Percentiles rank a stretch among this genome's conserved stretches.
phyloP scores from a whole-genome alignment of 2,329 filamentous ascomycete genomes.

The Biscogniauxia mediterranea region DNA sequence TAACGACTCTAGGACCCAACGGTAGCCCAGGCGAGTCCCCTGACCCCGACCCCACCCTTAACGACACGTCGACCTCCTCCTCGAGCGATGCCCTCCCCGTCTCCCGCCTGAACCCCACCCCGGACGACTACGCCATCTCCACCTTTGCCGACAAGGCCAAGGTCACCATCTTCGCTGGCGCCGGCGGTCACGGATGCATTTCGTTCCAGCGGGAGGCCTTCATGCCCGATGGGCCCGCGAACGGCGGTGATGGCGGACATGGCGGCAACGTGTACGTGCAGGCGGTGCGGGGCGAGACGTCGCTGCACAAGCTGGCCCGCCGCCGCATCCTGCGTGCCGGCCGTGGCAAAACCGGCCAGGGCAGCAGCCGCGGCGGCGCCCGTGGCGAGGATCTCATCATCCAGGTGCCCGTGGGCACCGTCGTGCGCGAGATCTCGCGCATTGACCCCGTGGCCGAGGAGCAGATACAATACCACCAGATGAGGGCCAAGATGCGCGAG shows the following conservation, averaged over 20 bases:
- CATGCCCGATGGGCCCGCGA: constrained; percentile 82
- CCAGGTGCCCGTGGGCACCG: constrained; percentile 87
- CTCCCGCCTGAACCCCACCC: constrained; percentile 73
- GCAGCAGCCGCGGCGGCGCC: constrained; percentile 69
- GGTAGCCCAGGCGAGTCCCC: constrained; percentile 9
- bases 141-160: constrained; percentile 86
- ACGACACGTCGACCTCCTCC: constrained; percentile 27
- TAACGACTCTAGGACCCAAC: constrained; percentile 25
- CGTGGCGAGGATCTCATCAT: constrained; percentile 85
- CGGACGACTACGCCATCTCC: constrained; percentile 78
- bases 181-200: constrained; percentile 87
- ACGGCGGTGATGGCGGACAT: constrained; percentile 89
- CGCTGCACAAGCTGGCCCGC: constrained; percentile 84
- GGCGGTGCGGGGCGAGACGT: constrained; percentile 86
- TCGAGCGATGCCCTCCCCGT: constrained; percentile 39
- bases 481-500: constrained; percentile 37
- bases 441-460: constrained; percentile 75
- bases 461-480: constrained; percentile 35
- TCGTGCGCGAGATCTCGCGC: constrained; percentile 78
- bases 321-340: constrained; percentile 72
- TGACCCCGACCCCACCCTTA: constrained; percentile 15
- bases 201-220: constrained; percentile 93
- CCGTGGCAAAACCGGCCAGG: constrained; percentile 74
- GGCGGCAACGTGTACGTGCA: constrained; percentile 95
- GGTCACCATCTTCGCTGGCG: constrained; percentile 73